Evolutionary conservation across 2,329 filamentous ascomycete genomes (phyloP), one percentile per base, ranked within the genome.

Genomic region (Dothiorella sarmentorum): DNA sequence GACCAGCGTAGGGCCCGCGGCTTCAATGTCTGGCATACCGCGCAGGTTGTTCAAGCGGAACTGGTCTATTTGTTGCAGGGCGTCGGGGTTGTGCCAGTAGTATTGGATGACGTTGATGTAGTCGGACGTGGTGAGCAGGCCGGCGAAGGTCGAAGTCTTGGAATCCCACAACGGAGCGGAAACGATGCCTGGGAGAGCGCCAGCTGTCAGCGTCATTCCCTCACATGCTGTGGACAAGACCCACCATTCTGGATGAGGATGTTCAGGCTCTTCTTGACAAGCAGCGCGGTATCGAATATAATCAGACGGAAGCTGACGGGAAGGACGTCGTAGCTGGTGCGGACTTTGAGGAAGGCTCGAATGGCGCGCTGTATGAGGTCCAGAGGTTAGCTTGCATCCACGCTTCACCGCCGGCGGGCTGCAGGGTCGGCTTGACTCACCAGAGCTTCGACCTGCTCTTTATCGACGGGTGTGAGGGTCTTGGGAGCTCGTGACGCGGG

Each of bases 61-160:
- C 73, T 96, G 90, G 65, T 97, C 94, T 67, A 99, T 89, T 70
- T 93, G 87, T 64, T 87, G 85, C 61, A 97, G 83, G 60, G 92
- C 89, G 65, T 96, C 90, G 2, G 93, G 94, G 67, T 94, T 95
- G 75, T 97, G 92, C 81, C 91, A 97, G 79, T 99, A 97, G 76
- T 99, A 99, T 73, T 97, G 93, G 38, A 99, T 96, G 59, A 99
- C 88, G 70, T 99, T 99, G 77, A 99, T 95, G 73, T 94, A 99
- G 76, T 99, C 94, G 61, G 91, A 96, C 63, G 91, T 94, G 26
- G 94, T 99, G 64, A 99, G 82, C 49, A 99, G 84, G 37, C 94
- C 94, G 38, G 93, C 94, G 74, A 97, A 99, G 33, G 89, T 91
- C 24, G 92, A 96, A 3, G 87, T 90, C 64, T 89, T 88, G 24